Evolutionary conservation across 352 stramenopile genomes (phyloP).

Genomic region (Blastocystis sp.): DNA sequence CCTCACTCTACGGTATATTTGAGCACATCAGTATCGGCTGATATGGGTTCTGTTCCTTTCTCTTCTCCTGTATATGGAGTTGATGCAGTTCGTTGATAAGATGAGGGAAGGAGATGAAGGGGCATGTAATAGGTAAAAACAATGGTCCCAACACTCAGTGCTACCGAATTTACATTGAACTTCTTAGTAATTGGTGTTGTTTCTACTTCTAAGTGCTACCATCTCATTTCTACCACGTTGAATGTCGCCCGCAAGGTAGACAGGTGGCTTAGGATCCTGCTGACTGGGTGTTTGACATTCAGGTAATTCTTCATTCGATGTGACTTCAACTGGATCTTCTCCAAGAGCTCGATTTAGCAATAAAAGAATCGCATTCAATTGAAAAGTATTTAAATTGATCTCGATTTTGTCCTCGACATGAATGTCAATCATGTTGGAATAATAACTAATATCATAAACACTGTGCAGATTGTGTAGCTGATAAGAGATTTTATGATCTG

Average conservation of each 20-base stretch:
- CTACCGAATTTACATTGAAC: conserved; percentile 42
- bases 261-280: background rate
- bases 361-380: conserved; percentile 20
- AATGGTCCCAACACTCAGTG: background rate
- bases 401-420: conserved; percentile 1
- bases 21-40: background rate
- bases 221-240: background rate
- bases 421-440: conserved; percentile 47
- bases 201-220: background rate
- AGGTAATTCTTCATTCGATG: too few species aligned
- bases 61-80: conserved; percentile 20
- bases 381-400: conserved; percentile 20
- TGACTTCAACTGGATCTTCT: background rate
- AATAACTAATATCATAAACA: conserved; percentile 45
- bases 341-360: background rate
- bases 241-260: background rate
- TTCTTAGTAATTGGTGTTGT: background rate
- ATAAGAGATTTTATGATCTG: background rate
- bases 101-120: conserved; percentile 1
- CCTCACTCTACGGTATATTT: background rate
- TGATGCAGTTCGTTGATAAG: background rate
- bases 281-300: background rate
- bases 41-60: background rate
- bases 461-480: background rate
- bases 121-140: conserved; percentile 55